Evolutionary conservation across 2,329 filamentous ascomycete species (phyloP).

Genomic region (Sphaerostilbella broomeana): DNA sequence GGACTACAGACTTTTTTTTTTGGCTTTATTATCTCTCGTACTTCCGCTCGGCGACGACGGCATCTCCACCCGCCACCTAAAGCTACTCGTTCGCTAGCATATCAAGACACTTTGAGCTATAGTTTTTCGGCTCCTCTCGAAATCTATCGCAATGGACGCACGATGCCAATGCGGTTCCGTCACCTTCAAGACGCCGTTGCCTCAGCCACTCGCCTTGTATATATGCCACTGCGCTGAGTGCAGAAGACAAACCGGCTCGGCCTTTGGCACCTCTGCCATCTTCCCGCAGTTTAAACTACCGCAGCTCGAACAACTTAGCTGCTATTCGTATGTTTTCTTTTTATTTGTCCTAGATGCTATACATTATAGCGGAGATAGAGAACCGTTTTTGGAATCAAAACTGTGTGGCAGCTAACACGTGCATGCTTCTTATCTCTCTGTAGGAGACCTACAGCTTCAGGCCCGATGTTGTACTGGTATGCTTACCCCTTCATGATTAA

Average conservation of each 20-base stretch:
- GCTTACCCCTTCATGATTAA: constrained; percentile 12
- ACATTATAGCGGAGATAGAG: no score
- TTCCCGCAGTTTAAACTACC: constrained; percentile 61
- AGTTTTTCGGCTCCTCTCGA: no score
- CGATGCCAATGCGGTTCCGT: constrained; percentile 60
- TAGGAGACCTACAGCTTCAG: constrained; percentile 51
- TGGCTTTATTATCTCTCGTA: no score
- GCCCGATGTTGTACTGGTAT: constrained; percentile 52
- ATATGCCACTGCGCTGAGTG: constrained; percentile 67
- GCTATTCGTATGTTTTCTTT: constrained; percentile 44
- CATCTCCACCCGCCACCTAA: no score
- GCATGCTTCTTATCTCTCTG: no score
- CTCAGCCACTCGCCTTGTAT: constrained; percentile 57
- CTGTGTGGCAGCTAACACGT: no score
- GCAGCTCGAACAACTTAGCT: constrained; percentile 39
- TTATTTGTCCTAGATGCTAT: no score
- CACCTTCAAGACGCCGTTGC: constrained; percentile 53
- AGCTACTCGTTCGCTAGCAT: no score
- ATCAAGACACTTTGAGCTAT: no score
- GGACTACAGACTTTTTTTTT: no score
- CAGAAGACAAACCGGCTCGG: constrained; percentile 57
- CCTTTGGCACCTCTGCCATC: constrained; percentile 63
- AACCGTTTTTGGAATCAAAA: no score
- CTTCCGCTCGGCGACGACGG: no score
- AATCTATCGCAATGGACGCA: constrained; percentile 43